Conservation (phyloP, 1,284 basidiomycete species). For the Fomes fomentarius region DNA sequence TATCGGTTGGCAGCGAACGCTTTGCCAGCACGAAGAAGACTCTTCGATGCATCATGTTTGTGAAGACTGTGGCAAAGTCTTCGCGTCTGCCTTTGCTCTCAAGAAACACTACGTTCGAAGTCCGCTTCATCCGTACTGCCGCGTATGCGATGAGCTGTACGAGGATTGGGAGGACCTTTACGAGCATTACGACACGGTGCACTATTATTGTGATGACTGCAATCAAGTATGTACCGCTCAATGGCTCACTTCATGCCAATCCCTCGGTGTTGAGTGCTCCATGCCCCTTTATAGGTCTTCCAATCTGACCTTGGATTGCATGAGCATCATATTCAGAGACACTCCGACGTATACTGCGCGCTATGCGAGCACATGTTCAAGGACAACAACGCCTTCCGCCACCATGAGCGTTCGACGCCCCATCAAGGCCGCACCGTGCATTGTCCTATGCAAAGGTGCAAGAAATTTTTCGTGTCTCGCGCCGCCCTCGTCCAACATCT, state of each 20-base stretch:
- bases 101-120: slow-evolving; percentile 29
- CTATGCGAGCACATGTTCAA: slow-evolving; percentile 31
- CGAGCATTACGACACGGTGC: slow-evolving; percentile 21
- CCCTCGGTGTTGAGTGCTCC: neutral
- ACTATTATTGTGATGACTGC: slow-evolving; percentile 21
- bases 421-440: slow-evolving; percentile 28
- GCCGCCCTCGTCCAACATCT: slow-evolving; percentile 37
- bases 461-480: slow-evolving; percentile 31
- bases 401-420: slow-evolving; percentile 30
- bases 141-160: slow-evolving; percentile 29
- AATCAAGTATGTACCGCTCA: slow-evolving; percentile 15
- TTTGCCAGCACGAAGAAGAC: slow-evolving; percentile 31
- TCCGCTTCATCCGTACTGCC: slow-evolving; percentile 30
- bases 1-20: slow-evolving; percentile 14
- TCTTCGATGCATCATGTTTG: slow-evolving; percentile 39
- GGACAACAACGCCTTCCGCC: slow-evolving; percentile 25
- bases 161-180: slow-evolving; percentile 17
- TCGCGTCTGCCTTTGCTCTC: slow-evolving; percentile 14
- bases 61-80: slow-evolving; percentile 33
- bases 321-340: slow-evolving; percentile 28
- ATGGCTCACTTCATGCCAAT: neutral
- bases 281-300: slow-evolving; percentile 11
- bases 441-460: slow-evolving; percentile 33
- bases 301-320: slow-evolving; percentile 17
- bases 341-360: slow-evolving; percentile 30